phyloP scores from a whole-genome alignment of 129 eudicot species.

The Artemisia argyi region DNA sequence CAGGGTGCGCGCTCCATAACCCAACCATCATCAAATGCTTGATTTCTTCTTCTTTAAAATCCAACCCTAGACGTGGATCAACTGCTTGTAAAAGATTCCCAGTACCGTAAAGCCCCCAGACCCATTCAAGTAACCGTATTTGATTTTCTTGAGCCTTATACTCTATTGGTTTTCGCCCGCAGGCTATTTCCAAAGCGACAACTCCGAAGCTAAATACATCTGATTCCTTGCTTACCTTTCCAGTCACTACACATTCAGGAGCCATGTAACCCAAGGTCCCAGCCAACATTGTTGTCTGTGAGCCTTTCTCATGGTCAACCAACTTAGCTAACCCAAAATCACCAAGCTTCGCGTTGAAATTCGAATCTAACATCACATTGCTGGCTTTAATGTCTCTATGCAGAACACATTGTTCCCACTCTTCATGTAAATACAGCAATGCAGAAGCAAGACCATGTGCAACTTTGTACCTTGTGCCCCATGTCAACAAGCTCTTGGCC shows the following conservation, averaged over 20 bases:
- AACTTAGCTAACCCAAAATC: constrained; percentile 41
- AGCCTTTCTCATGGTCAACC: constrained; percentile 35
- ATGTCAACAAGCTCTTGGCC: constrained; percentile 17
- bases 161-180: constrained; percentile 28
- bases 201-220: constrained; percentile 23
- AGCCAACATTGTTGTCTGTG: constrained; percentile 28
- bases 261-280: constrained; percentile 46
- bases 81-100: constrained; percentile 34
- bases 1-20: constrained; percentile 45
- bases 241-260: constrained; percentile 36
- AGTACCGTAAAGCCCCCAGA: constrained; percentile 30
- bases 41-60: constrained; percentile 28
- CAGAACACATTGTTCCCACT: constrained; percentile 31
- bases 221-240: neutral
- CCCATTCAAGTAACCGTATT: constrained; percentile 30
- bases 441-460: constrained; percentile 33
- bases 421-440: neutral
- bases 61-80: constrained; percentile 32
- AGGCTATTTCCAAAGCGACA: constrained; percentile 32
- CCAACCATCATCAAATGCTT: constrained; percentile 39
- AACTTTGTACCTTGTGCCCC: constrained; percentile 35
- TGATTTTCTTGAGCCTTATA: constrained; percentile 3
- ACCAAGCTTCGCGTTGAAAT: constrained; percentile 31
- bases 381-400: constrained; percentile 45
- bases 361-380: constrained; percentile 45